Evolutionary conservation across 2,329 filamentous ascomycete genomes (phyloP).

Genomic region (Metarhizium brunneum): DNA sequence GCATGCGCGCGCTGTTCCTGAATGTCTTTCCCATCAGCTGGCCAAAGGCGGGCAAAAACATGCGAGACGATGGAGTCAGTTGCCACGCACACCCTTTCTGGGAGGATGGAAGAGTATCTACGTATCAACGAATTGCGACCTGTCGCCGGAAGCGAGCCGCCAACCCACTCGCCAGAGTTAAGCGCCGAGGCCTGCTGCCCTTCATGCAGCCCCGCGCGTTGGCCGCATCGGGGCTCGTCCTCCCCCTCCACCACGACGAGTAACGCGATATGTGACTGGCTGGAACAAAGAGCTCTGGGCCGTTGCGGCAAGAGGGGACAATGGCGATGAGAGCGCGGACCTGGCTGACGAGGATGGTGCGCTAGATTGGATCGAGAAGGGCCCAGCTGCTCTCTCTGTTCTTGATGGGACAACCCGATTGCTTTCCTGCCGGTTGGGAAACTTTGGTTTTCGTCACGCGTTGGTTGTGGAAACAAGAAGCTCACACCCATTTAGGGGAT

Average conservation of each 20-base stretch:
- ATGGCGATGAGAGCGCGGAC: not conserved
- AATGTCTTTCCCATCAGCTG: not conserved
- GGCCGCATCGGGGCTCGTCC: constrained; percentile 8
- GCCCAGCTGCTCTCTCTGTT: not conserved
- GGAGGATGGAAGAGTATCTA: not conserved
- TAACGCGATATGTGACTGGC: constrained; percentile 10
- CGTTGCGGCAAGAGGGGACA: constrained; percentile 1
- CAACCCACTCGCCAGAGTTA: constrained; percentile 30
- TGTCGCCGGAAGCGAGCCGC: constrained; percentile 31
- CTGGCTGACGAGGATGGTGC: not conserved
- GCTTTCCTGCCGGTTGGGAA: not conserved
- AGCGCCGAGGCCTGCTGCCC: constrained; percentile 47
- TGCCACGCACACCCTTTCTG: not conserved
- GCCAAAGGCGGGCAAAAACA: not conserved
- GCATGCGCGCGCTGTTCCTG: not conserved
- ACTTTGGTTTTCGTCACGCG: not conserved
- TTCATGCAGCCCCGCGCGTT: constrained; percentile 37
- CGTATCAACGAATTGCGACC: constrained; percentile 20
- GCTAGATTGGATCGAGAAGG: not conserved
- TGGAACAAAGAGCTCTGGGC: not conserved
- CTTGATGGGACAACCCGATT: not conserved
- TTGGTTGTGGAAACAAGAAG: not conserved
- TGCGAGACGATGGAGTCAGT: not conserved
- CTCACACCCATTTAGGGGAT: not conserved
- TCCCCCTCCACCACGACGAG: constrained; percentile 13